A percentile compares a stretch with the other conserved stretches of the same genome.
phyloP scores from a whole-genome alignment of 345 rosid species.

The Lenwebbia sp. region DNA sequence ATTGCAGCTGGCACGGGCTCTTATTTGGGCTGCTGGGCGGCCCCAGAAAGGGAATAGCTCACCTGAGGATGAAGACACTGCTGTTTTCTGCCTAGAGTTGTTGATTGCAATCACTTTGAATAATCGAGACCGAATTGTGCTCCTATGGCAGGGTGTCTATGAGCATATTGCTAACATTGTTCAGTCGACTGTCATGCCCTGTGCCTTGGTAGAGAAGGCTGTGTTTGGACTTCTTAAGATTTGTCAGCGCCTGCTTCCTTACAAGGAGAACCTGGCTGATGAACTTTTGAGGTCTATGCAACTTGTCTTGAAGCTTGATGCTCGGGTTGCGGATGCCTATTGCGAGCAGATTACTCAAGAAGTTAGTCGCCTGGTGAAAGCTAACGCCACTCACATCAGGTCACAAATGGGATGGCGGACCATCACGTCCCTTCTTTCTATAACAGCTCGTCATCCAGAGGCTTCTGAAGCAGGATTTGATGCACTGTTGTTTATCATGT shows the following conservation, averaged over 20 bases:
- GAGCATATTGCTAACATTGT: conserved; percentile 95
- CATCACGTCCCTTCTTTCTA: conserved; percentile 77
- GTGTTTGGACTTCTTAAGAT: conserved; percentile 94
- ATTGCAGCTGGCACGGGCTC: conserved; percentile 86
- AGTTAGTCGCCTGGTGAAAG: conserved; percentile 93
- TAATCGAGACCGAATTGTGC: conserved; percentile 88
- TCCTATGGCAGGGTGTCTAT: conserved; percentile 96
- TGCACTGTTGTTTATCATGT: conserved; percentile 75
- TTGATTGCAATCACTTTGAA: conserved; percentile 94
- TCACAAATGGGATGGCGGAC: conserved; percentile 95
- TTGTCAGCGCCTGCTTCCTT: conserved; percentile 95
- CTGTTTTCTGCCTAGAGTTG: conserved; percentile 95
- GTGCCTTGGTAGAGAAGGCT: conserved; percentile 92
- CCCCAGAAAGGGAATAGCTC: conserved; percentile 90
- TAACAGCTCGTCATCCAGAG: conserved; percentile 93
- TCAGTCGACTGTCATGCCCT: conserved; percentile 92
- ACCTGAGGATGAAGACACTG: conserved; percentile 98
- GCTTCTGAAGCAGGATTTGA: conserved; percentile 97
- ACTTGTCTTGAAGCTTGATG: conserved; percentile 95
- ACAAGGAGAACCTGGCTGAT: conserved; percentile 95
- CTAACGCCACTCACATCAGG: conserved; percentile 88
- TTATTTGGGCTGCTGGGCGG: conserved; percentile 95
- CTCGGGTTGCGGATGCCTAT: conserved; percentile 96
- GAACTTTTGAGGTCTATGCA: conserved; percentile 95
- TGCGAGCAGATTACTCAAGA: conserved; percentile 93